Evolutionary conservation across 2,329 filamentous ascomycete genomes (phyloP).

Genomic region (Trichoderma arundinaceum): DNA sequence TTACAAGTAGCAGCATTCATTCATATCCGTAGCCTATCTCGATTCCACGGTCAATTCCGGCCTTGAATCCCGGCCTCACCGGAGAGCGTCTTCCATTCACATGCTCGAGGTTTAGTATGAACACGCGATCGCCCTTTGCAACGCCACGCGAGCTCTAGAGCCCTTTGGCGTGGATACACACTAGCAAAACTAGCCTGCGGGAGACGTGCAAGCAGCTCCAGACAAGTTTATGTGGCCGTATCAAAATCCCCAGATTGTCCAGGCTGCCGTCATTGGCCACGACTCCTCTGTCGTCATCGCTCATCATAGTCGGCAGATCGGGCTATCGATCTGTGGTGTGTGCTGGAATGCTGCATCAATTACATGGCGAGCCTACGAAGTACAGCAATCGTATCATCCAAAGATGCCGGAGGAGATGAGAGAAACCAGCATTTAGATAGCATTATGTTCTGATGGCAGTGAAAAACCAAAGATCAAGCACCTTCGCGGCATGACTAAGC

Average conservation of each 20-base stretch:
- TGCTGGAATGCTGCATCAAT: background rate
- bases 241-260: background rate
- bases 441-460: background rate
- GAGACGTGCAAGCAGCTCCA: conserved; percentile 5
- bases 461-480: background rate
- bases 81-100: too few relatives aligned
- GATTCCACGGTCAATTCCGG: too few relatives aligned
- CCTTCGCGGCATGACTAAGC: background rate
- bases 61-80: too few relatives aligned
- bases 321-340: background rate
- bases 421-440: background rate
- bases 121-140: too few relatives aligned
- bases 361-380: background rate
- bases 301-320: conserved; percentile 26
- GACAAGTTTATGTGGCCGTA: conserved; percentile 1
- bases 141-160: background rate
- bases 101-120: too few relatives aligned
- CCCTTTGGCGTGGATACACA: background rate
- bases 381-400: background rate
- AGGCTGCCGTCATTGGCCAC: conserved; percentile 12
- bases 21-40: too few relatives aligned
- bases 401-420: background rate
- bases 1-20: too few relatives aligned
- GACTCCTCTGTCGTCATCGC: conserved; percentile 21
- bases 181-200: conserved; percentile 11